Percentiles rank a stretch among this genome's conserved stretches.
Evolutionary conservation across 1,139 yeast genomes (phyloP).

Genomic region (Debaryomyces robertsiae): DNA sequence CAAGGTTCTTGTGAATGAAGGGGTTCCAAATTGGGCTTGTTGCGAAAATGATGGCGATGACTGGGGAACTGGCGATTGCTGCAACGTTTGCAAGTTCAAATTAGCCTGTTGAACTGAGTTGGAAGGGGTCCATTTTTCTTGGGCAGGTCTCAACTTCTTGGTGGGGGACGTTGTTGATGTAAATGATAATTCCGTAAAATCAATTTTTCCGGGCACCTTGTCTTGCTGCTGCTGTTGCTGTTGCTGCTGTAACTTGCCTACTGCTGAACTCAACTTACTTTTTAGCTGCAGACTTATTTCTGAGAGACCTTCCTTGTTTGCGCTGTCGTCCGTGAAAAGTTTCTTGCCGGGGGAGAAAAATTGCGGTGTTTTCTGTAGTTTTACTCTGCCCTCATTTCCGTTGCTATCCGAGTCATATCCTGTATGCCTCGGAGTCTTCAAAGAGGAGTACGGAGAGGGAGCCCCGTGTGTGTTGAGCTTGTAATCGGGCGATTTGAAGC

Average conservation of each 20-base stretch:
- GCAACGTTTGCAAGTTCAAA: slow-evolving; percentile 42
- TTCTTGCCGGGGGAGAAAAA: slow-evolving; percentile 46
- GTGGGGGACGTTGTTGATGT: slow-evolving; percentile 37
- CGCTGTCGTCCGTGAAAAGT: slow-evolving; percentile 26
- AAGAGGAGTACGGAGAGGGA: slow-evolving; percentile 32
- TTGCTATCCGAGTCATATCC: slow-evolving; percentile 31
- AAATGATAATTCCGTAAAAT: slow-evolving; percentile 38
- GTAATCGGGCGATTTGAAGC: slow-evolving; percentile 37
- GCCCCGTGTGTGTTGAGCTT: slow-evolving; percentile 28
- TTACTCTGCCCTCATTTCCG: slow-evolving; percentile 19
- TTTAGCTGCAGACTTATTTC: slow-evolving; percentile 45
- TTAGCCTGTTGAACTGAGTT: slow-evolving; percentile 31
- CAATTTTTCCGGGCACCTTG: slow-evolving; percentile 22
- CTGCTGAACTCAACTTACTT: slow-evolving; percentile 41
- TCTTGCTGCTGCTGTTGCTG: slow-evolving; percentile 21
- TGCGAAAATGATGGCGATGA: slow-evolving; percentile 16
- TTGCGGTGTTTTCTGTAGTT: slow-evolving; percentile 44
- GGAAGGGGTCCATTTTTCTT: slow-evolving; percentile 27
- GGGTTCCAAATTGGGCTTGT: slow-evolving; percentile 10
- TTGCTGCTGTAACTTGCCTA: slow-evolving; percentile 38
- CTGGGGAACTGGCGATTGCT: slow-evolving; percentile 33
- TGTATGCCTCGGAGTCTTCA: slow-evolving; percentile 41
- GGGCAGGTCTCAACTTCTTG: slow-evolving; percentile 19
- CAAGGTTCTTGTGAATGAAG: slow-evolving; percentile 17
- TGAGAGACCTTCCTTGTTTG: slow-evolving; percentile 32